Evolutionary conservation across 2,329 filamentous ascomycete genomes (phyloP).

Genomic region (Bipolaris victoriae): DNA sequence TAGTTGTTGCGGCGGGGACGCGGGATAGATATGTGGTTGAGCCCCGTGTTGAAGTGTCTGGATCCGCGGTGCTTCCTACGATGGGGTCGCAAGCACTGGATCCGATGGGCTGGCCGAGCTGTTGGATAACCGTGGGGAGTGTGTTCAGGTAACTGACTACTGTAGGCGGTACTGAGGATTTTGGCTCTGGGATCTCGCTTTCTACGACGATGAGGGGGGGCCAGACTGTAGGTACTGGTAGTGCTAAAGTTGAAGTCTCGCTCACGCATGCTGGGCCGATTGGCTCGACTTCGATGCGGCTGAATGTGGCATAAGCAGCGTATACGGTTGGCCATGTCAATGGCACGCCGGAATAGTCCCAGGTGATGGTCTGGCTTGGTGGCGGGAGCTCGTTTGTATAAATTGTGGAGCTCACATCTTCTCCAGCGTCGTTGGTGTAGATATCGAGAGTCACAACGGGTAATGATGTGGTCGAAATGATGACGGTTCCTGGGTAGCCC

Average conservation of each 20-base stretch:
- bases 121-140: constrained; percentile 35
- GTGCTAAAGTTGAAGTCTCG: constrained; percentile 19
- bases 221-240: constrained; percentile 40
- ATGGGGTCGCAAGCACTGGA: constrained; percentile 43
- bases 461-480: constrained; percentile 19
- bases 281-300: constrained; percentile 31
- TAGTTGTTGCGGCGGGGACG: constrained; percentile 2
- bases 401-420: constrained; percentile 21
- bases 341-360: constrained; percentile 31
- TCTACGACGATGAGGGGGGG: constrained; percentile 30
- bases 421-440: constrained; percentile 22
- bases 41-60: constrained; percentile 14
- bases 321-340: constrained; percentile 45
- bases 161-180: constrained; percentile 28
- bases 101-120: constrained; percentile 39
- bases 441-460: constrained; percentile 34
- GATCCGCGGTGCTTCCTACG: constrained; percentile 11
- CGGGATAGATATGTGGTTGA: constrained; percentile 15
- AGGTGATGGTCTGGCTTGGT: constrained; percentile 30
- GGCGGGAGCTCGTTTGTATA: constrained; percentile 22
- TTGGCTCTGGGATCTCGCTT: constrained; percentile 29
- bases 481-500: constrained; percentile 36
- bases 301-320: constrained; percentile 40
- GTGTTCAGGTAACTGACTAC: constrained; percentile 42
- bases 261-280: constrained; percentile 30